These are phyloP conservation scores for Conidiobolus incongruus DNA, from an alignment of 371 early-diverging fungal species.

Conservation along the genomic window DNA sequence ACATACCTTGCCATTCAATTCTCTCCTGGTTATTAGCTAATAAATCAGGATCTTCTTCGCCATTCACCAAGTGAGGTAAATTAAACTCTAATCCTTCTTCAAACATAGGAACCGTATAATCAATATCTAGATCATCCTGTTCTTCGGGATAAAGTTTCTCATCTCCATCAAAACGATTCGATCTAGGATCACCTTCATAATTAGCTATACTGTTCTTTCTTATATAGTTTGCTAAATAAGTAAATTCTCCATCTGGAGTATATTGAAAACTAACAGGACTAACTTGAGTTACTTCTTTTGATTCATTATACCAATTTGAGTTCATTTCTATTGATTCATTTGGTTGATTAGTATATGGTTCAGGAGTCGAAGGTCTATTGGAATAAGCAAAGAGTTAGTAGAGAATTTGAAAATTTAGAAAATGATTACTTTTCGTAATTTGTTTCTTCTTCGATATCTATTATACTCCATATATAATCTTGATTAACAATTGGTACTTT, in stretches of 20 bases:
- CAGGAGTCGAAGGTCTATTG: neutral
- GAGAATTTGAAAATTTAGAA: neutral
- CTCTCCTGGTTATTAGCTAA: slow-evolving; percentile 39
- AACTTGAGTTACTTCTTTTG: neutral
- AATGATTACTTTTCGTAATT: neutral
- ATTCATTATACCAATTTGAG: neutral
- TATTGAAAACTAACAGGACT: no score
- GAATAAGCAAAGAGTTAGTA: neutral
- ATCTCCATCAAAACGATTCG: no score
- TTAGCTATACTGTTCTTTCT: neutral
- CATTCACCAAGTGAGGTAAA: no score
- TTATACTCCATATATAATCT: slow-evolving; percentile 4
- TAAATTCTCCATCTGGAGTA: slow-evolving; percentile 3
- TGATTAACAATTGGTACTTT: slow-evolving; percentile 2
- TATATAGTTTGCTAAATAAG: slow-evolving; percentile 2
- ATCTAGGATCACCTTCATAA: no score
- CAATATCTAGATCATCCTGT: slow-evolving; percentile 1
- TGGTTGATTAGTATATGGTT: neutral
- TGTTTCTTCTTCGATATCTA: neutral
- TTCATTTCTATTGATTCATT: neutral
- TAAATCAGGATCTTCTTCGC: no score
- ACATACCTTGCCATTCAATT: slow-evolving; percentile 65
- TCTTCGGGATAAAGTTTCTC: slow-evolving; percentile 1
- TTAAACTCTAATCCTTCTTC: slow-evolving; percentile 6
- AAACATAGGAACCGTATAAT: slow-evolving; percentile 1